These are phyloP conservation scores for Ophiostoma sp. DNA, from an alignment of 2,329 filamentous ascomycete genomes.

Conservation along the genomic window DNA sequence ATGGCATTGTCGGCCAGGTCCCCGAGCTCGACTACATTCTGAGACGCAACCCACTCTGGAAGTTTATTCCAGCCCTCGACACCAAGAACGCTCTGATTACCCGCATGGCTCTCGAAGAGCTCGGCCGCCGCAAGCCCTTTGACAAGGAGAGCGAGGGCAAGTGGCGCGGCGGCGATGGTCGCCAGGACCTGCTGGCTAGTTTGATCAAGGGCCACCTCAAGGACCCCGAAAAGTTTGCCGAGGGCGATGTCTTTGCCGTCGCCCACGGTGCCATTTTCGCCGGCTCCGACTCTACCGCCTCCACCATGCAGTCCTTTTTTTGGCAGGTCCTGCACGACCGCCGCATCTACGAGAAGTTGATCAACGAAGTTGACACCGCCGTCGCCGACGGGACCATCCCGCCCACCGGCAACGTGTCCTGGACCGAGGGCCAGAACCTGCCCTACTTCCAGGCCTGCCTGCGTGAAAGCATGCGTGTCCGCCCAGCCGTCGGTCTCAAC, in stretches of 20 bases:
- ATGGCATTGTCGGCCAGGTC: slow-evolving; percentile 53
- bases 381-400: slow-evolving; percentile 40
- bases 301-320: slow-evolving; percentile 59
- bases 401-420: slow-evolving; percentile 46
- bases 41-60: slow-evolving; percentile 51
- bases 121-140: slow-evolving; percentile 49
- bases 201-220: slow-evolving; percentile 55
- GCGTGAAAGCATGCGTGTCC: slow-evolving; percentile 57
- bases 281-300: slow-evolving; percentile 62
- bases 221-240: slow-evolving; percentile 48
- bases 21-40: slow-evolving; percentile 51
- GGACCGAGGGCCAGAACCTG: slow-evolving; percentile 50
- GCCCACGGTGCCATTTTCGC: slow-evolving; percentile 60
- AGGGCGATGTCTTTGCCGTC: slow-evolving; percentile 58
- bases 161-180: slow-evolving; percentile 43
- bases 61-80: slow-evolving; percentile 45
- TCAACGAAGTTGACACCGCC: slow-evolving; percentile 48
- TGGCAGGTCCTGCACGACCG: slow-evolving; percentile 50
- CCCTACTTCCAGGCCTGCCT: slow-evolving; percentile 59
- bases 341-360: slow-evolving; percentile 43
- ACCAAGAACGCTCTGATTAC: slow-evolving; percentile 51
- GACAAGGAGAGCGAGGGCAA: slow-evolving; percentile 47
- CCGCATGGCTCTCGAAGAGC: slow-evolving; percentile 53
- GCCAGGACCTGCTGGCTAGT: slow-evolving; percentile 53
- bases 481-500: slow-evolving; percentile 56